These are phyloP conservation scores for Metschnikowia gelsemii DNA, from an alignment of 805 yeast species.

Conservation along the genomic window DNA sequence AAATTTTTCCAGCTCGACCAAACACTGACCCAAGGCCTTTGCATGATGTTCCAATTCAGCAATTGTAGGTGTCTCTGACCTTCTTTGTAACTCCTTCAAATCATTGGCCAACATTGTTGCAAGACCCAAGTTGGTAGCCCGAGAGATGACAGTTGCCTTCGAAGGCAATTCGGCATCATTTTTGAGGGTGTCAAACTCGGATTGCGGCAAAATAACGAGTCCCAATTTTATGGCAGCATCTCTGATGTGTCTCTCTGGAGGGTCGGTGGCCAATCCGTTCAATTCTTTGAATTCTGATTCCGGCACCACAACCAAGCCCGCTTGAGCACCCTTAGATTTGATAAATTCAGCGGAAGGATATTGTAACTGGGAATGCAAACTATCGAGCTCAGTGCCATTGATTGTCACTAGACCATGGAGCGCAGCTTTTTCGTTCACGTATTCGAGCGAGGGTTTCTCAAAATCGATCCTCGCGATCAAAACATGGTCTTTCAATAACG, in stretches of 20 bases:
- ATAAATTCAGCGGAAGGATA: slow-evolving; percentile 8
- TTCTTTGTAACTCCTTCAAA: slow-evolving; percentile 12
- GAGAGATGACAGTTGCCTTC: slow-evolving; percentile 5
- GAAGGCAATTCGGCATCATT: slow-evolving; percentile 10
- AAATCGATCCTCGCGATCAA: slow-evolving; percentile 3
- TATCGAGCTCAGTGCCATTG: slow-evolving; percentile 1
- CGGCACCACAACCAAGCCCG: slow-evolving; percentile 18
- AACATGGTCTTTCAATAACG: slow-evolving; percentile 2
- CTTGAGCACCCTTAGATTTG: slow-evolving; percentile 12
- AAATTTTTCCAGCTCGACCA: slow-evolving; percentile 7
- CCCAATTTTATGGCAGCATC: slow-evolving; percentile 4
- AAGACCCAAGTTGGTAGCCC: slow-evolving; percentile 18
- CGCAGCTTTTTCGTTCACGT: slow-evolving; percentile 8
- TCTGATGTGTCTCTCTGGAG: slow-evolving; percentile 6
- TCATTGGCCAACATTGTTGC: slow-evolving; percentile 2
- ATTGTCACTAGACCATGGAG: slow-evolving; percentile 7
- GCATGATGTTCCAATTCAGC: slow-evolving; percentile 6
- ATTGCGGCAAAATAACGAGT: slow-evolving; percentile 1
- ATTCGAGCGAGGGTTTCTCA: slow-evolving; percentile 11
- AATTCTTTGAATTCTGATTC: slow-evolving; percentile 13
- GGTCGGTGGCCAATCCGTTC: slow-evolving; percentile 5
- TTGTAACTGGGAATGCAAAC: neutral
- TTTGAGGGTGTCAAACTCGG: slow-evolving; percentile 5
- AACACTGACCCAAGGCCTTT: neutral
- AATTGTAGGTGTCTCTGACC: slow-evolving; percentile 17